These are phyloP conservation scores for Bonia amplexicaulis DNA, from an alignment of 176 grass and related monocot species.

Conservation along the genomic window DNA sequence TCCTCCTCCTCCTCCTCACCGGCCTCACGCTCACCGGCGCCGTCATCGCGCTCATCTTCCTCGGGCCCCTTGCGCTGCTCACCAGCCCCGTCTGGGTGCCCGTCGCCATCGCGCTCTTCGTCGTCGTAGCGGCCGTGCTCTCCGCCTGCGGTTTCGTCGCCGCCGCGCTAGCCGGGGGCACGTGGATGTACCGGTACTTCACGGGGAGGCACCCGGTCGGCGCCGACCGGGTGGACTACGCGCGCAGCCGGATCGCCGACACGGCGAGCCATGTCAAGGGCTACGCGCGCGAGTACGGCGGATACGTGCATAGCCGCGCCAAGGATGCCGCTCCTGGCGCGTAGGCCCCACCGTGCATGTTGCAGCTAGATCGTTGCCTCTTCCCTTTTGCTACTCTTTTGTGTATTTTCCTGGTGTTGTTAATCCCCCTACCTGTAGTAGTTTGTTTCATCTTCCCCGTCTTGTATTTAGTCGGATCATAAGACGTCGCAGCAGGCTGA, in stretches of 20 bases:
- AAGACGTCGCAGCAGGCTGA: not conserved
- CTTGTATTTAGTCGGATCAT: conserved; percentile 13
- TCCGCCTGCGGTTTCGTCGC: conserved; percentile 51
- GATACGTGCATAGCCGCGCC: conserved; percentile 54
- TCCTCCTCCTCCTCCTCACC: conserved; percentile 63
- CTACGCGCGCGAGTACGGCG: conserved; percentile 75
- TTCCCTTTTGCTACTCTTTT: not conserved
- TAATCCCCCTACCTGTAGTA: not conserved
- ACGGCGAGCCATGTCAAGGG: conserved; percentile 83
- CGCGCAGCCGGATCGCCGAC: conserved; percentile 66
- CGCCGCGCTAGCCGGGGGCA: conserved; percentile 40
- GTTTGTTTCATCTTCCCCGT: not conserved
- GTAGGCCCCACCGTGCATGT: conserved; percentile 7
- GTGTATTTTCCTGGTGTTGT: not conserved
- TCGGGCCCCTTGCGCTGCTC: conserved; percentile 65
- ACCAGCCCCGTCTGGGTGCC: conserved; percentile 97
- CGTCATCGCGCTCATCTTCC: conserved; percentile 56
- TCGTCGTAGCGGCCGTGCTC: conserved; percentile 37
- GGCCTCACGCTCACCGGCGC: conserved; percentile 64
- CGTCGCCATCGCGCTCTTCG: conserved; percentile 33
- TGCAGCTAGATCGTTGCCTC: not conserved
- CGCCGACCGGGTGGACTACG: conserved; percentile 75
- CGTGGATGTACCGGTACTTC: conserved; percentile 90
- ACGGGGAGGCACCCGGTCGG: conserved; percentile 74
- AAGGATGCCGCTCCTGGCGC: conserved; percentile 98